A percentile compares a stretch with the other conserved stretches of the same genome.
phyloP scores from a whole-genome alignment of 352 stramenopile species.

The Thalassiosira delicatula region DNA sequence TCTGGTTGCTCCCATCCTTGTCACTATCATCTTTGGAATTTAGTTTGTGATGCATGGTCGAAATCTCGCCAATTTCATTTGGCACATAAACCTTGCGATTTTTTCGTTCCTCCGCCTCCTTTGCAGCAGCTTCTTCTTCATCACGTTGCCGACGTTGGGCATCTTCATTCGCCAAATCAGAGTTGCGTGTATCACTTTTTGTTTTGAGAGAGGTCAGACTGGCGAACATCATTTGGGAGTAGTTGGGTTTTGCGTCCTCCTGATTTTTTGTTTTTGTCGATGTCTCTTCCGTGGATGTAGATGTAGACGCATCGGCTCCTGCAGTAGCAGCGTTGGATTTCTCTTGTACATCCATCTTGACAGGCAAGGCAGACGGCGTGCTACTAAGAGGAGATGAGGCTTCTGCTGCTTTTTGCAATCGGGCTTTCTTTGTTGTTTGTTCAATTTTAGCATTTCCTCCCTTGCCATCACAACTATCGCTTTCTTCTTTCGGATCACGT shows the following conservation, averaged over 20 bases:
- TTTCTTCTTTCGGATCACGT: conserved; percentile 17
- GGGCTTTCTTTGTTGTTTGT: background rate
- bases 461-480: conserved; percentile 15
- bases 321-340: background rate
- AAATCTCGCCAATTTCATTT: conserved; percentile 59
- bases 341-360: conserved; percentile 13
- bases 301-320: background rate
- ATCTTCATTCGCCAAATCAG: conserved; percentile 50
- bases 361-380: no score
- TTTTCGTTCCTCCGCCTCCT: conserved; percentile 60
- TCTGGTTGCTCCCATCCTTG: conserved; percentile 21
- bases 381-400: background rate
- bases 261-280: conserved; percentile 22
- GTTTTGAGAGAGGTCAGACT: conserved; percentile 72
- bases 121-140: conserved; percentile 41
- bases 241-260: conserved; percentile 16
- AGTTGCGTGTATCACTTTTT: conserved; percentile 59
- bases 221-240: conserved; percentile 81
- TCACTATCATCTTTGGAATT: conserved; percentile 39
- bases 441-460: conserved; percentile 9
- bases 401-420: background rate
- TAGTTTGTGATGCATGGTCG: conserved; percentile 37
- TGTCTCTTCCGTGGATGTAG: conserved; percentile 1
- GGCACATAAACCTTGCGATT: conserved; percentile 68
- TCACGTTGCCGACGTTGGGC: conserved; percentile 43